Percentiles rank a stretch among this genome's conserved stretches.
phyloP scores from a whole-genome alignment of 345 rosid genomes.

The Durio zibethinus region DNA sequence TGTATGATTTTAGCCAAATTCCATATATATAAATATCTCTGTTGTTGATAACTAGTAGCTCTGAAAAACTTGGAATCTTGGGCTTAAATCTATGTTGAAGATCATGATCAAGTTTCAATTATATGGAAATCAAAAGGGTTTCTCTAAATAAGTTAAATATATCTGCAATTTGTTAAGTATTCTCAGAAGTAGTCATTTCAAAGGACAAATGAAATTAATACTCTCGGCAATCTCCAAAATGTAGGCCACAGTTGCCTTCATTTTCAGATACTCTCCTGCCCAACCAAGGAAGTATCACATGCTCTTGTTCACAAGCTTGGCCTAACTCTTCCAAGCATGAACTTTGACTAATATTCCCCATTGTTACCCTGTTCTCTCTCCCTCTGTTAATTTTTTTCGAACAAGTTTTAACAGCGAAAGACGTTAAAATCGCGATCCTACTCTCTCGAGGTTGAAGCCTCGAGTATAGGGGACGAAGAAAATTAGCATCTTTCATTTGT shows the following conservation, averaged over 20 bases:
- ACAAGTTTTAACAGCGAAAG: not conserved
- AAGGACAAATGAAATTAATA: not conserved
- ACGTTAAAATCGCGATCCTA: no score
- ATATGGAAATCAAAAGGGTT: not conserved
- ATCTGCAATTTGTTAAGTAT: not conserved
- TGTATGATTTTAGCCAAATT: constrained; percentile 40
- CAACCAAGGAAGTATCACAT: constrained; percentile 9
- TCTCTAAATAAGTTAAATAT: constrained; percentile 11
- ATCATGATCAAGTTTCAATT: constrained; percentile 15
- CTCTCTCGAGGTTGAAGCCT: not conserved
- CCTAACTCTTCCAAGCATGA: not conserved
- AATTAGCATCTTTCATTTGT: not conserved
- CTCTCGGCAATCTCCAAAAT: constrained; percentile 1
- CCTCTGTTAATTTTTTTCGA: not conserved
- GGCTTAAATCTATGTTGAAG: constrained; percentile 19
- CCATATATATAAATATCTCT: constrained; percentile 27
- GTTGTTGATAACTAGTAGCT: constrained; percentile 4
- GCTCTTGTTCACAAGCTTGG: constrained; percentile 9
- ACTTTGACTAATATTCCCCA: not conserved
- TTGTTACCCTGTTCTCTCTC: constrained; percentile 4
- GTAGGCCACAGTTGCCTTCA: constrained; percentile 17
- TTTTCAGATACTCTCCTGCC: not conserved
- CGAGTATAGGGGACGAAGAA: not conserved
- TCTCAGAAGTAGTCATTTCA: not conserved
- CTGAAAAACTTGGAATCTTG: constrained; percentile 4